Evolutionary conservation across 495 filamentous ascomycete genomes (phyloP), one percentile per base, ranked within the genome.

Genomic region (Lentithecium fluviatile): DNA sequence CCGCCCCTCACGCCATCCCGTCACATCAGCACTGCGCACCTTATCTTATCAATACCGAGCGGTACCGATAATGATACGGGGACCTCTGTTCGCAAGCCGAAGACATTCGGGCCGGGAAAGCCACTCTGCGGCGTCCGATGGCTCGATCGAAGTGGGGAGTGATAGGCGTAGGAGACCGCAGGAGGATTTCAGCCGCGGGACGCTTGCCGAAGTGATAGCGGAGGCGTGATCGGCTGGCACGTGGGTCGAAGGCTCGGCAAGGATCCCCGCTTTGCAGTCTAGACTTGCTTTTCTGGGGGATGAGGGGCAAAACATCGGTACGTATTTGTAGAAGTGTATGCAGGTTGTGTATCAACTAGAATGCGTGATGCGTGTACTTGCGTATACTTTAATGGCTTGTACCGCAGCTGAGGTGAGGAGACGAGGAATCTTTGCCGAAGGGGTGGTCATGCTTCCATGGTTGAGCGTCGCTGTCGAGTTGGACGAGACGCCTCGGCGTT

Each of bases 261-360:
- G n/a, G n/a, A n/a, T n/a, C n/a, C n/a, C n/a, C n/a, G n/a, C 10
- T 32, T 32, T 3, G 29, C 10, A 32, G 29, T 32, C 29, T 32
- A 32, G 37, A 32, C 19, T 46, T 56, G 17, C 42, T 38, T 24
- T 47, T 46, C 32, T 32, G 29, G 20, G 29, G 50, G 37, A 29
- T 20, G 21, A 50, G 53, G 58, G 37, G 58, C 40, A 61, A 49
- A 61, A 42, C 2, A 61, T 61, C 50, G 50, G 20, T 36, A 32
- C 37, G 56, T 46, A 52, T 40, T 15, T 60, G 56, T 51, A 29
- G 46, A 46, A 52, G 36, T 40, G 34, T 20, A 60, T 32, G 58
- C 40, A 29, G 38, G 58, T 19, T 38, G 6, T 19, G 50, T 54
- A 54, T 52, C 58, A 61, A 40, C 38, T 49, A 54, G 25, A 54